Conservation (phyloP, 73 alveolate genomes). For the Tetrahymena borealis region DNA sequence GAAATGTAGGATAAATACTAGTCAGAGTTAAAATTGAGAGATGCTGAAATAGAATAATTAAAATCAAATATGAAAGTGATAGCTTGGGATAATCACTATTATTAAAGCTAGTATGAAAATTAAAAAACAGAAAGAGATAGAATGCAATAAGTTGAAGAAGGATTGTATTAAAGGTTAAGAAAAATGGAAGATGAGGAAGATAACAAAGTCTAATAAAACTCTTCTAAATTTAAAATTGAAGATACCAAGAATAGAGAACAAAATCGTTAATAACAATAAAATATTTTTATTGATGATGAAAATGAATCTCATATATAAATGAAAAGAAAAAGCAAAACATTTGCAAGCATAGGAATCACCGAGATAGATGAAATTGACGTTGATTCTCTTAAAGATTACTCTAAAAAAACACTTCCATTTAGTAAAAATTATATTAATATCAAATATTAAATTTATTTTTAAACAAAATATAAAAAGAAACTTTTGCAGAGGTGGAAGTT, state of each 20-base stretch:
- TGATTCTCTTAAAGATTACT: too few species aligned
- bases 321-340: too few species aligned
- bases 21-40: neutral
- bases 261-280: neutral
- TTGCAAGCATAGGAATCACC: too few species aligned
- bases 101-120: neutral
- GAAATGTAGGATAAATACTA: neutral
- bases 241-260: neutral
- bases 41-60: neutral
- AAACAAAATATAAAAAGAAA: neutral
- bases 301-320: too few species aligned
- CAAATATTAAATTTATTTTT: neutral
- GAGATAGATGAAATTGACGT: too few species aligned
- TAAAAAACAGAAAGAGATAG: neutral
- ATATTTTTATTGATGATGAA: neutral
- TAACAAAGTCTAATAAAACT: neutral
- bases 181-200: neutral
- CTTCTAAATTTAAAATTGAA: neutral
- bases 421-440: too few species aligned
- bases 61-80: neutral
- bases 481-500: neutral
- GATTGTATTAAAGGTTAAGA: neutral
- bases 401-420: too few species aligned
- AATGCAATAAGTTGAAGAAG: neutral
- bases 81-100: neutral